Evolutionary conservation across 1,284 basidiomycete genomes (phyloP), one percentile per base, ranked within the genome.

Genomic region (Ceratobasidium sp.): DNA sequence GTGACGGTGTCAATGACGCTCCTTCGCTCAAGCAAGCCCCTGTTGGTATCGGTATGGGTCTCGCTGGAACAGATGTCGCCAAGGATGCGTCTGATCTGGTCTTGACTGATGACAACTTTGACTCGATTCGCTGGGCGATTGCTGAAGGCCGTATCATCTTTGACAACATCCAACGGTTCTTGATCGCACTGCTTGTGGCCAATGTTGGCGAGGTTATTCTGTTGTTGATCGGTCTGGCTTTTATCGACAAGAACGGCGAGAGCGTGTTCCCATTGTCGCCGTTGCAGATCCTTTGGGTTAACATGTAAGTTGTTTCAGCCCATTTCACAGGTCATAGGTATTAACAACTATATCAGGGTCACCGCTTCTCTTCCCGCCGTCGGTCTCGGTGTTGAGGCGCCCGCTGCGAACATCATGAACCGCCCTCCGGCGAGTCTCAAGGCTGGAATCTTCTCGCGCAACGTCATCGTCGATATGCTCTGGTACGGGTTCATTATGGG

Each of bases 71-170:
- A 7, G 91, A 92, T 79, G 91, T 92, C 35, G 91, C 91, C 51
- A 90, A 89, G 81, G 88, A 87, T 71, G 85, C 86, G 6, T 86
- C 89, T 20, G 90, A 91, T 81, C 85, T 92, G 64, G 90, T 92
- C 0, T 84, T 92, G 67, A 88, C 89, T 39, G 90, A 92, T 81
- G 90, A 93, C 84, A 92, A 93, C 84, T 93, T 93, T 82, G 89
- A 90, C 53, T 90, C 89, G 28, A 92, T 92, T 80, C 88, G 88
- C 26, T 87, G 88, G 75, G 91, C 91, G 11, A 88, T 93, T 79
- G 85, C 87, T 77, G 90, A 92, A 81, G 91, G 91, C 31, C 88
- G 91, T 64, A 75, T 73, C 33, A 77, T 79, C 45, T 87, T 86
- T 81, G 83, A 83, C 66, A 87, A 87, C 78, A 86, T 87, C 69